These are phyloP conservation scores for Solanum hybrid DNA, from an alignment of 305 asterid genomes.

Conservation along the genomic window DNA sequence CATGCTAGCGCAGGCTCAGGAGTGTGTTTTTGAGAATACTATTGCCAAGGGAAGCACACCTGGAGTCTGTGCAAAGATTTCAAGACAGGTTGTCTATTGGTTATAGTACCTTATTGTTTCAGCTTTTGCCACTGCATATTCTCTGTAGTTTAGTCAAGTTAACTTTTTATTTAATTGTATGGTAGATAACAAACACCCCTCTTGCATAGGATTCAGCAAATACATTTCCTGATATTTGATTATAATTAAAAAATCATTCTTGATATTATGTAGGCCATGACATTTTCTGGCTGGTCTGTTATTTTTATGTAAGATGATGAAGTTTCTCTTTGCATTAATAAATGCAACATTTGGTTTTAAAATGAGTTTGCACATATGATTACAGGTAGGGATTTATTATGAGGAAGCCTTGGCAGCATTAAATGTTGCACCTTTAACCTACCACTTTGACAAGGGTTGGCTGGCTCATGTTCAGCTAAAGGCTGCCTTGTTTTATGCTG, in stretches of 20 bases:
- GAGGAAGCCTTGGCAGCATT: constrained; percentile 88
- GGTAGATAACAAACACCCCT: background rate
- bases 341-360: background rate
- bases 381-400: constrained; percentile 78
- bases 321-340: background rate
- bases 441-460: constrained; percentile 94
- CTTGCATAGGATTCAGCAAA: background rate
- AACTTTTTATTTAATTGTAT: background rate
- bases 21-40: constrained; percentile 91
- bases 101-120: background rate
- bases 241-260: background rate
- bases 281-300: background rate
- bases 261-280: background rate
- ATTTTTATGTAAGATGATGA: background rate
- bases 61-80: constrained; percentile 91
- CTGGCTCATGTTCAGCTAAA: constrained; percentile 84
- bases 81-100: constrained; percentile 67
- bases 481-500: constrained; percentile 86
- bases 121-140: background rate
- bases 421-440: constrained; percentile 64
- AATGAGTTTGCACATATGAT: background rate
- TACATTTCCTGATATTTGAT: background rate
- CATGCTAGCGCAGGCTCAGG: constrained; percentile 99
- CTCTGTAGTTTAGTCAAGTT: background rate
- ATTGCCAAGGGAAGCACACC: constrained; percentile 96